A percentile compares a stretch with the other conserved stretches of the same genome.
Conservation (phyloP, 805 yeast species). For the Saturnispora sanitii region DNA sequence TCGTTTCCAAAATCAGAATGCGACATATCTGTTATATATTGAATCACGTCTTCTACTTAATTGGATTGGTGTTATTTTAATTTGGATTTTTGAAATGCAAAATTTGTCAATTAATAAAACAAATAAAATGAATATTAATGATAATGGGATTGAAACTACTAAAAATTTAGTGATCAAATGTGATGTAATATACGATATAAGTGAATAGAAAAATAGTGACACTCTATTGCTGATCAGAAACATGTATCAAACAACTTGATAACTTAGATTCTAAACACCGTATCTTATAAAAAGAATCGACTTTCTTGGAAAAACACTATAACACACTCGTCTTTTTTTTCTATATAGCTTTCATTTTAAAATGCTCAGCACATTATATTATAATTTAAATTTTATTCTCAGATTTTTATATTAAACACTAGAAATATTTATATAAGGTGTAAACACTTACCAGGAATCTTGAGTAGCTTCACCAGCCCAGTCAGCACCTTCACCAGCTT, state of each 20-base stretch:
- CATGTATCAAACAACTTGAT: too few species aligned
- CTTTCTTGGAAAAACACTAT: neutral
- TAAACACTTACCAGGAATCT: conserved; percentile 24
- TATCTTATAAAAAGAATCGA: too few species aligned
- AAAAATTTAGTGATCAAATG: conserved; percentile 5
- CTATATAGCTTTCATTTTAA: too few species aligned
- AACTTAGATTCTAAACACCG: too few species aligned
- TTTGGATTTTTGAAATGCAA: conserved; percentile 6
- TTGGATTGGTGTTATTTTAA: conserved; percentile 6
- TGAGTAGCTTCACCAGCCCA: conserved; percentile 29
- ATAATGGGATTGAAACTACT: conserved; percentile 1
- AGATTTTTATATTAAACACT: conserved; percentile 7
- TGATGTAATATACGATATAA: neutral
- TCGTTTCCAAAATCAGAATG: neutral
- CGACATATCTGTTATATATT: conserved; percentile 7
- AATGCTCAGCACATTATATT: neutral
- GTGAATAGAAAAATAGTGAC: neutral
- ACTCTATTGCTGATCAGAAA: neutral
- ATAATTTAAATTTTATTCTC: neutral
- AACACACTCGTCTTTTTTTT: too few species aligned
- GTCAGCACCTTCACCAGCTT: conserved; percentile 41
- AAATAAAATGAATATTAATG: conserved; percentile 4
- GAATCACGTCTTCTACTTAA: conserved; percentile 12
- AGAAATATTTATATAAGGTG: conserved; percentile 4
- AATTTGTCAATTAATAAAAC: conserved; percentile 6